Evolutionary conservation across 805 yeast species (phyloP).

Genomic region (Starmera quercuum): DNA sequence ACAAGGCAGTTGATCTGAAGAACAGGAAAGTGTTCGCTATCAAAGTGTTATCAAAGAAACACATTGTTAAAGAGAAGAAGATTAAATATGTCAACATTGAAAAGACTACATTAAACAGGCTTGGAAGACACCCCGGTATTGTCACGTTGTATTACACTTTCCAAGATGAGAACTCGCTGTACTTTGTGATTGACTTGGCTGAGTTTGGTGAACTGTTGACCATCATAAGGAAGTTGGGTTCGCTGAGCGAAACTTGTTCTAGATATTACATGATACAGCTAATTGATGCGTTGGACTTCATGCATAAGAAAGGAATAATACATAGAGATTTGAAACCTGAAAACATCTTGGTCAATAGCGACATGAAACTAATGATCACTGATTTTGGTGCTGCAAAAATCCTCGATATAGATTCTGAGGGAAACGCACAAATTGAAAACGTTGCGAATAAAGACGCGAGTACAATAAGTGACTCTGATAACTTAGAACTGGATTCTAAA

Average conservation of each 20-base stretch:
- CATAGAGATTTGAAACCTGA: conserved; percentile 85
- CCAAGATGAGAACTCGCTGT: conserved; percentile 82
- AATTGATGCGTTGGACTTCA: conserved; percentile 83
- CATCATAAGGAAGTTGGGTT: conserved; percentile 69
- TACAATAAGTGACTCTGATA: conserved; percentile 20
- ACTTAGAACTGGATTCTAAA: conserved; percentile 8
- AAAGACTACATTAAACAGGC: conserved; percentile 76
- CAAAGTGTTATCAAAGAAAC: conserved; percentile 84
- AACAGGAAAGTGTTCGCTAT: conserved; percentile 76
- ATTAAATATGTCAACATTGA: conserved; percentile 95
- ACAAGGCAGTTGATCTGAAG: conserved; percentile 72
- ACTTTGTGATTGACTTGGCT: conserved; percentile 90
- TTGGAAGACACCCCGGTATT: conserved; percentile 93
- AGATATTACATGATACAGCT: conserved; percentile 80
- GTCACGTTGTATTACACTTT: conserved; percentile 89
- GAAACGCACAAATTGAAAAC: conserved; percentile 50
- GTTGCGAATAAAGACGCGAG: conserved; percentile 56
- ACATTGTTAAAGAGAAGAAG: conserved; percentile 89
- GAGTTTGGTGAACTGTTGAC: conserved; percentile 90
- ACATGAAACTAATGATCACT: conserved; percentile 59
- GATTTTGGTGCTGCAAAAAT: conserved; percentile 83
- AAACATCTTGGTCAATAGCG: conserved; percentile 58
- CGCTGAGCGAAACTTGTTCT: conserved; percentile 66
- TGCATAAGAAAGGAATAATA: conserved; percentile 71
- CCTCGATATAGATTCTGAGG: conserved; percentile 42